phyloP scores from a whole-genome alignment of 1,284 basidiomycete species.

The Takashimella koratensis region DNA sequence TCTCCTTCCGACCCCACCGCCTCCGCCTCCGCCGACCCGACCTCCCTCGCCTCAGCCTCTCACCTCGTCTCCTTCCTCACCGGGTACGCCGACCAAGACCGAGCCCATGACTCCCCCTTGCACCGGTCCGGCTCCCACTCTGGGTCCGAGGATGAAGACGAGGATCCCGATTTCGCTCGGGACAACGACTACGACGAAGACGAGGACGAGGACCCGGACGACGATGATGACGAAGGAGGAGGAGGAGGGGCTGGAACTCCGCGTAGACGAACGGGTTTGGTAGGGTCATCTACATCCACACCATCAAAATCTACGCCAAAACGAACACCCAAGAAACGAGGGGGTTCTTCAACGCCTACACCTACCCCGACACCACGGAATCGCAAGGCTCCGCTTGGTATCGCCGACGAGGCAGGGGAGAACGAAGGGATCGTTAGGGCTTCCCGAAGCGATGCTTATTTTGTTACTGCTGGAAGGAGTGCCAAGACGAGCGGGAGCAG shows the following conservation, averaged over 20 bases:
- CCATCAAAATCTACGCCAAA: conserved; percentile 11
- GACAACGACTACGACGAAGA: conserved; percentile 23
- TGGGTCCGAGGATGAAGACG: conserved; percentile 25
- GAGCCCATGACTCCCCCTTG: conserved; percentile 1
- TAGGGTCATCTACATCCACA: conserved; percentile 13
- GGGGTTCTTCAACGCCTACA: conserved; percentile 5
- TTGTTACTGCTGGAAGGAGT: conserved; percentile 59
- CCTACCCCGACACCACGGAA: conserved; percentile 27
- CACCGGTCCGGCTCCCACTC: conserved; percentile 4
- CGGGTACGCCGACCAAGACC: conserved; percentile 28
- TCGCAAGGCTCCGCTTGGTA: conserved; percentile 6
- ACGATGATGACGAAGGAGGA: conserved; percentile 21
- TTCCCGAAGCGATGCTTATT: conserved; percentile 72
- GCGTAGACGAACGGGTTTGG: conserved; percentile 23
- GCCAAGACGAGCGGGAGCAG: conserved; percentile 69
- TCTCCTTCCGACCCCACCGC: too few species aligned
- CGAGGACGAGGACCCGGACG: conserved; percentile 22
- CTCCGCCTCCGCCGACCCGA: too few species aligned
- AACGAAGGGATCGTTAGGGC: conserved; percentile 43
- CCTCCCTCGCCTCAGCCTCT: conserved; percentile 5
- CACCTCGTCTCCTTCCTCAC: conserved; percentile 46
- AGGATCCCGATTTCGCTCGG: conserved; percentile 10
- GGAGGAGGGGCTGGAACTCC: conserved; percentile 20
- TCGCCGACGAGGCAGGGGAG: conserved; percentile 5
- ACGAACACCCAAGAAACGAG: conserved; percentile 1